phyloP scores from a whole-genome alignment of 2,329 filamentous ascomycete genomes.

The Trichocomaceae sp. region DNA sequence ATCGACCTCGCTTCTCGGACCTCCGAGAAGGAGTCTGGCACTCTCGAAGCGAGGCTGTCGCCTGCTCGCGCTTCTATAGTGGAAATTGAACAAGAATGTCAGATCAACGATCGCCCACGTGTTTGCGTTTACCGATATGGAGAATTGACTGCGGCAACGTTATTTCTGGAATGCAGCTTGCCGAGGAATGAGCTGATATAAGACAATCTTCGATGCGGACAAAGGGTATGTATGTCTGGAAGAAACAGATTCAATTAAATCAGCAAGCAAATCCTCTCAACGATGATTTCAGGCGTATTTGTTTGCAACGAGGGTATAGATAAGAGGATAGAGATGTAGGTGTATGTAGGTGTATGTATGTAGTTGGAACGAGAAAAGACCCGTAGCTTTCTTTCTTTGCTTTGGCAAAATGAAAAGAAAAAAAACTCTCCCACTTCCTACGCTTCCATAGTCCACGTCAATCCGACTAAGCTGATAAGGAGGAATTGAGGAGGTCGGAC shows the following conservation, averaged over 20 bases:
- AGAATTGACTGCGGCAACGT: neutral
- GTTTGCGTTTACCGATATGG: neutral
- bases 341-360: no score
- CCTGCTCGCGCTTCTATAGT: constrained; percentile 8
- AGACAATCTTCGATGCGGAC: neutral
- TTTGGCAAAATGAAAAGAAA: neutral
- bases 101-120: constrained; percentile 8
- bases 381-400: constrained; percentile 8
- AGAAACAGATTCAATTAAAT: constrained; percentile 1
- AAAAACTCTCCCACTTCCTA: neutral
- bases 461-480: neutral
- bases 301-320: neutral
- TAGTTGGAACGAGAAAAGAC: constrained; percentile 7
- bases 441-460: neutral
- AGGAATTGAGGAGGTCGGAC: constrained; percentile 15
- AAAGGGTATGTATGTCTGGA: neutral
- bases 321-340: neutral
- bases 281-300: neutral
- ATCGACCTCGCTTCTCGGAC: constrained; percentile 36
- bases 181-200: neutral
- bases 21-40: constrained; percentile 15
- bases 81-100: constrained; percentile 1
- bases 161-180: neutral
- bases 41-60: constrained; percentile 1
- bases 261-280: neutral